Base-by-base conservation (phyloP, 73 alveolate genomes). In the Paramecium caudatum region DNA sequence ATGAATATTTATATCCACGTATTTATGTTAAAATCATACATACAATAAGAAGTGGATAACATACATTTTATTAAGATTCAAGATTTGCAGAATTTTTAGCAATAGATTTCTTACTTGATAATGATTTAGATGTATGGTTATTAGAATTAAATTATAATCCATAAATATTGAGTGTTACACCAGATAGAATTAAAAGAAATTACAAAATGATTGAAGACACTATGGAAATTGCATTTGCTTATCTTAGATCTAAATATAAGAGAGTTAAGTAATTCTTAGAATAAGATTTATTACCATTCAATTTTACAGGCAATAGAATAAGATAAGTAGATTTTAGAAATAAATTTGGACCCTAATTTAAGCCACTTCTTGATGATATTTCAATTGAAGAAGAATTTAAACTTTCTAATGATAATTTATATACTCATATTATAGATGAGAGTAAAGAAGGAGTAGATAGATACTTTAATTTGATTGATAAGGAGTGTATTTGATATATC, bases 81-180 rank as follows among this genome's bases (percentile, higher is more conserved):
- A 74, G 88, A 43, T 74, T 74, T 25, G 9, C 69, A 27, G 88
- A 74, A 45, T 74, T 74, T 16, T 41, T 74, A 10, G 88, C 88
- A 19, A 74, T 74, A 0, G 88, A 74, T 74, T 74, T 74, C 47
- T 21, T 74, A 39, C 32, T 74, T 2, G 88, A 74, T 74, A 4
- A 74, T 74, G 68, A 74, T 36, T 27, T 74, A 23, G 88, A 74
- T 74, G 43, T 74, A 1, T 74, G 88, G 88, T 41, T 74, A 39
- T 74, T 74, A 74, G 88, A 74, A 74, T 21, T 74, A 12, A 74
- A 74, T 21, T 74, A 74, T 21, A 74, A 74, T 41, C 88, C 88
- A 16, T 45, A 74, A 74, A 43, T 74, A 34, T 21, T 74, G 32
- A 74, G 88, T 74, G 88, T 74, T 41, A 74, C 88, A 1, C 55